These are phyloP conservation scores for Helotiales sp. DNA, from an alignment of 2,329 filamentous ascomycete species.

Conservation along the genomic window DNA sequence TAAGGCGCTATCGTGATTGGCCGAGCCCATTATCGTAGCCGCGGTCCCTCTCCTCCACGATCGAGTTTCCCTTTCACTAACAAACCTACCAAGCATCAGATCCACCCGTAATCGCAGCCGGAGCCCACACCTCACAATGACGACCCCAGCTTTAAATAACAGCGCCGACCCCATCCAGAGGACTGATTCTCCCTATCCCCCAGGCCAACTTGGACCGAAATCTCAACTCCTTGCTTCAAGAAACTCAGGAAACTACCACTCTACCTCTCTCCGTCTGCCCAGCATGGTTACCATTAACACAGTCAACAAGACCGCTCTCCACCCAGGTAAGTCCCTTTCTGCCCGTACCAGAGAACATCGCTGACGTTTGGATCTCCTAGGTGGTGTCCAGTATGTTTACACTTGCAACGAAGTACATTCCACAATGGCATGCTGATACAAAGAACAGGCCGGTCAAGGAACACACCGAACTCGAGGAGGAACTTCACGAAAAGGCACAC, in stretches of 20 bases:
- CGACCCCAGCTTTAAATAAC: slow-evolving; percentile 25
- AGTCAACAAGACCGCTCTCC: slow-evolving; percentile 33
- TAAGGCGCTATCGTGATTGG: slow-evolving; percentile 8
- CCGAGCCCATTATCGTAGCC: slow-evolving; percentile 8
- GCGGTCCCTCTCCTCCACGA: slow-evolving; percentile 6
- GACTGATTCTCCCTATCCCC: slow-evolving; percentile 32
- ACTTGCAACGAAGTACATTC: not conserved
- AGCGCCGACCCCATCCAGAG: slow-evolving; percentile 27
- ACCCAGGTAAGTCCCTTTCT: slow-evolving; percentile 22
- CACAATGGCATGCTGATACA: slow-evolving; percentile 10
- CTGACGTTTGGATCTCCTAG: slow-evolving; percentile 3
- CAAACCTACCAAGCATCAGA: slow-evolving; percentile 6
- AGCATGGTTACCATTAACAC: slow-evolving; percentile 32
- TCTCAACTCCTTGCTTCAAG: slow-evolving; percentile 27
- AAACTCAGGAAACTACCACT: slow-evolving; percentile 28
- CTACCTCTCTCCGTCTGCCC: slow-evolving; percentile 32
- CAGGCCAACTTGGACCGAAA: slow-evolving; percentile 28
- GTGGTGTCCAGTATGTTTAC: slow-evolving; percentile 33
- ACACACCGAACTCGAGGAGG: slow-evolving; percentile 97
- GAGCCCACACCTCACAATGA: slow-evolving; percentile 15
- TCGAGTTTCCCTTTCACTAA: slow-evolving; percentile 2
- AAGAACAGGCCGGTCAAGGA: slow-evolving; percentile 69
- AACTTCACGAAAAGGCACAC: slow-evolving; percentile 95
- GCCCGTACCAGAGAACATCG: not conserved
- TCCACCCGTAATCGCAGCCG: slow-evolving; percentile 17